phyloP scores from a whole-genome alignment of 441 rosid genomes.

The Arabidopsis lyrata region DNA sequence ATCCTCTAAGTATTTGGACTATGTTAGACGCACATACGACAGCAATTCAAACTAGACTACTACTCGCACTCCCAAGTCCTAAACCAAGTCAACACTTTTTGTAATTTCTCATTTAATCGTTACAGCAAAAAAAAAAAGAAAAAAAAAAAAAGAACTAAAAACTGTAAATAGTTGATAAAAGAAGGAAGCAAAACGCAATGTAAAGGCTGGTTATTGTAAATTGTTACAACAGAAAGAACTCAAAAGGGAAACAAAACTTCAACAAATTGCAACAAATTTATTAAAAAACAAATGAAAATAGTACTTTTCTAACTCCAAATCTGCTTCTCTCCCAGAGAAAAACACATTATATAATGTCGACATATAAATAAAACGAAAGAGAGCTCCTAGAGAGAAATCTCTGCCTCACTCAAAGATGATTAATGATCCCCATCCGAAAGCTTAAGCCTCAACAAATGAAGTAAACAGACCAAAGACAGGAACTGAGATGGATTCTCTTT shows the following conservation, averaged over 20 bases:
- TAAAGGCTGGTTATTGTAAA: constrained; percentile 39
- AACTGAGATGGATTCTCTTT: constrained; percentile 46
- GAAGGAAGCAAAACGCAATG: constrained; percentile 27
- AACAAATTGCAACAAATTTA: constrained; percentile 40
- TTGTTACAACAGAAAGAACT: constrained; percentile 42
- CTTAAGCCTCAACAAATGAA: constrained; percentile 40
- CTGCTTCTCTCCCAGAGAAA: constrained; percentile 34
- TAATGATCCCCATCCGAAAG: constrained; percentile 35
- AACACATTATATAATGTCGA: constrained; percentile 33
- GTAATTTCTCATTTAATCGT: neutral
- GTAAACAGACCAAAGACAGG: constrained; percentile 32
- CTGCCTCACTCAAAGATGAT: constrained; percentile 41
- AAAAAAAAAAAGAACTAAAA: neutral
- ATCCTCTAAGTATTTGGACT: no score
- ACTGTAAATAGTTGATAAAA: neutral
- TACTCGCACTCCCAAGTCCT: no score
- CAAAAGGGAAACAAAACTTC: constrained; percentile 44
- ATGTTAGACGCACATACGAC: no score
- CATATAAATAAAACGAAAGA: constrained; percentile 27
- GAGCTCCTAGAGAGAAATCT: constrained; percentile 40
- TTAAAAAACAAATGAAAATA: constrained; percentile 39
- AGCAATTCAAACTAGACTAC: no score
- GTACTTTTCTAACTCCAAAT: constrained; percentile 42
- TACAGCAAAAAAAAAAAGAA: neutral
- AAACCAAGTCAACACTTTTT: neutral